Evolutionary conservation across 345 rosid species (phyloP).

Genomic region (Rhizophora apiculata): DNA sequence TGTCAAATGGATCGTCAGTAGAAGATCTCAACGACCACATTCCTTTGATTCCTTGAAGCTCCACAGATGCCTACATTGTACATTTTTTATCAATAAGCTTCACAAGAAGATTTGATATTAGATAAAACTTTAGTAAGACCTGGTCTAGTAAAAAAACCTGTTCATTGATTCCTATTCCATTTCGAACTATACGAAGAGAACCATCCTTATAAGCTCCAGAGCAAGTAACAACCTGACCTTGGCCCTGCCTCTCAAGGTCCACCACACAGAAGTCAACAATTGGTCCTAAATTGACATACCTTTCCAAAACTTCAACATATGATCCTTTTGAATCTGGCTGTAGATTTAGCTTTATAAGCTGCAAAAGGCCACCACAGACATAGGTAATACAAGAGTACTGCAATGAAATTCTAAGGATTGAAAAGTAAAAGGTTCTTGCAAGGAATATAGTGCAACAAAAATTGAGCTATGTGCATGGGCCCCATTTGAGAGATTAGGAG

Average conservation of each 20-base stretch:
- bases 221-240: slow-evolving; percentile 97
- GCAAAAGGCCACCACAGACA: slow-evolving; percentile 24
- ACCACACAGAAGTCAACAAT: slow-evolving; percentile 90
- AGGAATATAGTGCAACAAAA: too few species aligned
- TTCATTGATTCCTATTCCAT: slow-evolving; percentile 97
- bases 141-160: slow-evolving; percentile 47
- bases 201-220: slow-evolving; percentile 98
- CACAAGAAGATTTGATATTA: slow-evolving; percentile 11
- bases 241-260: slow-evolving; percentile 98
- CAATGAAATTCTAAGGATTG: slow-evolving; percentile 5
- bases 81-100: slow-evolving; percentile 14
- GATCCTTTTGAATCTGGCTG: slow-evolving; percentile 90
- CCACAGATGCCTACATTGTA: slow-evolving; percentile 73
- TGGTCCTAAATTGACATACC: slow-evolving; percentile 91
- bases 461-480: neutral
- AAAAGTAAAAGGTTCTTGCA: neutral
- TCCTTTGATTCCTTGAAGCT: slow-evolving; percentile 98
- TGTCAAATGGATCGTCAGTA: slow-evolving; percentile 80
- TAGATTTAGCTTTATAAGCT: slow-evolving; percentile 81
- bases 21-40: slow-evolving; percentile 96
- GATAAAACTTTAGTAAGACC: slow-evolving; percentile 2
- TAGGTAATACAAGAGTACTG: neutral
- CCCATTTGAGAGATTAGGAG: neutral
- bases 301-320: slow-evolving; percentile 80
- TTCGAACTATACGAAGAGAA: slow-evolving; percentile 89